phyloP scores from a whole-genome alignment of 1,284 basidiomycete species.

The Takashimella koratensis region DNA sequence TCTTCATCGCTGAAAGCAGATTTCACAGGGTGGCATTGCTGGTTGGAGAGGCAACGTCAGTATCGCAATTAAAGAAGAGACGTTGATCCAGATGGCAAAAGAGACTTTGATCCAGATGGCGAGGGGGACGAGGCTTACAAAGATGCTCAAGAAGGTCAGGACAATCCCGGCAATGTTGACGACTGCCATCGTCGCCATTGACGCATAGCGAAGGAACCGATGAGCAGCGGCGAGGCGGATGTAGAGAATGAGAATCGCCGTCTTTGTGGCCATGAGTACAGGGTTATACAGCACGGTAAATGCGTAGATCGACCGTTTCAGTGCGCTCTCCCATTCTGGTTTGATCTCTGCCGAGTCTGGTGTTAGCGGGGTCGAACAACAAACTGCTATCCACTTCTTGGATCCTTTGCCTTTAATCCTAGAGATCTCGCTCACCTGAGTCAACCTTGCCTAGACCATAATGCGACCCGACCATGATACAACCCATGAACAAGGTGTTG shows the following conservation, averaged over 20 bases:
- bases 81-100: neutral
- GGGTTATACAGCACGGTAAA: constrained; percentile 48
- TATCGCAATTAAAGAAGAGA: too few relatives aligned
- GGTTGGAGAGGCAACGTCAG: too few relatives aligned
- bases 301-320: constrained; percentile 37
- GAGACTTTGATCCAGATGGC: neutral
- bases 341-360: constrained; percentile 14
- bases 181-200: constrained; percentile 34
- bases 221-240: constrained; percentile 46
- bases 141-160: constrained; percentile 45
- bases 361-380: too few relatives aligned
- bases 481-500: constrained; percentile 5
- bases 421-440: constrained; percentile 15
- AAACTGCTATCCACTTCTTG: too few relatives aligned
- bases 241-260: constrained; percentile 46
- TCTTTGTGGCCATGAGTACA: constrained; percentile 44
- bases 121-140: constrained; percentile 16
- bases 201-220: constrained; percentile 40
- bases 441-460: constrained; percentile 41
- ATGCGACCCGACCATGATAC: constrained; percentile 35
- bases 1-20: constrained; percentile 27
- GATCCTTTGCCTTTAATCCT: too few relatives aligned
- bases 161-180: constrained; percentile 43
- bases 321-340: constrained; percentile 15
- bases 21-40: constrained; percentile 40